Percentiles rank a stretch among this genome's conserved stretches.
Conservation (phyloP, 2,329 filamentous ascomycete species). For the Pleomassaria siparia region DNA sequence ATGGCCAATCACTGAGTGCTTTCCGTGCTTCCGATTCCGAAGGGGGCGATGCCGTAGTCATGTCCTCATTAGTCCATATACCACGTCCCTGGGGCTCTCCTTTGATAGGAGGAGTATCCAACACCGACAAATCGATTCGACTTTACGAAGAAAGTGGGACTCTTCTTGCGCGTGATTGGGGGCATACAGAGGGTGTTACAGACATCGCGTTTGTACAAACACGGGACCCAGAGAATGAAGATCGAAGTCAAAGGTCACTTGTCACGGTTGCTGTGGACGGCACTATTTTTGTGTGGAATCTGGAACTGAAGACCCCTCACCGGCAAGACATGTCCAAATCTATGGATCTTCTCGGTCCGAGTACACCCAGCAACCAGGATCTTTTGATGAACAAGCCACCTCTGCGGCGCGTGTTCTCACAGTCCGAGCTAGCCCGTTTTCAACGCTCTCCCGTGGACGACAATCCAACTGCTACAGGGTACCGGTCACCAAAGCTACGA, state of each 20-base stretch:
- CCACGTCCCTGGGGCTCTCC: conserved; percentile 60
- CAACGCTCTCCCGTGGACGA: conserved; percentile 51
- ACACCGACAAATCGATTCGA: conserved; percentile 92
- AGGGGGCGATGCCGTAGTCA: conserved; percentile 75
- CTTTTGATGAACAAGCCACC: conserved; percentile 61
- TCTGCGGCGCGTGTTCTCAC: conserved; percentile 81
- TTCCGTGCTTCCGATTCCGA: conserved; percentile 86
- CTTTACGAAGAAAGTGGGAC: conserved; percentile 81
- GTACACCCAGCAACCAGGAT: conserved; percentile 34
- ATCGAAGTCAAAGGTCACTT: conserved; percentile 51
- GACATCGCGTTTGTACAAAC: conserved; percentile 65
- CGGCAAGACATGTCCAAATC: conserved; percentile 39
- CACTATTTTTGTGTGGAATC: conserved; percentile 53
- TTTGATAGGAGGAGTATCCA: conserved; percentile 83
- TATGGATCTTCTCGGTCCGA: conserved; percentile 39
- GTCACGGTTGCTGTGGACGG: conserved; percentile 54
- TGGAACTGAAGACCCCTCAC: conserved; percentile 30
- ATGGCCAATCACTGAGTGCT: conserved; percentile 67
- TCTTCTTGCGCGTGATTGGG: conserved; percentile 87
- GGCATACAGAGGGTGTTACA: conserved; percentile 91
- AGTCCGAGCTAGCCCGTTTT: conserved; percentile 82
- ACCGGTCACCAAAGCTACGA: conserved; percentile 53
- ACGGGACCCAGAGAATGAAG: conserved; percentile 46
- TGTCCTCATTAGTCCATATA: conserved; percentile 73
- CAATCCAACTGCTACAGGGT: conserved; percentile 42